Conservation (phyloP, 176 grass and related monocot species). For the Eragrostis nindensis region DNA sequence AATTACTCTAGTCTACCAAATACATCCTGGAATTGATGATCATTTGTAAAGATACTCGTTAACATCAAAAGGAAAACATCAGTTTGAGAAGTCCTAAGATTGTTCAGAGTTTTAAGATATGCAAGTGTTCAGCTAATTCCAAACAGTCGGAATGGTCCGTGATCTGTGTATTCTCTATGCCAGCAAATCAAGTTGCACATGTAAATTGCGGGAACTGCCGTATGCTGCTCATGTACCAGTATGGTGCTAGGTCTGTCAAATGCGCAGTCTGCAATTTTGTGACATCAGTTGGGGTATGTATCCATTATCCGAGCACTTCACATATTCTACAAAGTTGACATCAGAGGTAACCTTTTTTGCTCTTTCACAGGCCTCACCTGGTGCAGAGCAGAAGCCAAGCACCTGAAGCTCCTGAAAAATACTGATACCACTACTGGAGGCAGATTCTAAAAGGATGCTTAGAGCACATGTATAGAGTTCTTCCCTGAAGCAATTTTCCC, state of each 20-base stretch:
- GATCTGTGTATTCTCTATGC: conserved; percentile 25
- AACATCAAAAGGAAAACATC: not conserved
- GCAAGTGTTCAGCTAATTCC: conserved; percentile 21
- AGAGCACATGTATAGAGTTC: conserved; percentile 77
- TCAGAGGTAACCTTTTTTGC: not conserved
- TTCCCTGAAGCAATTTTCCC: conserved; percentile 53
- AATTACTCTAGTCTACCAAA: conserved; percentile 4
- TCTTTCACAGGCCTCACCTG: conserved; percentile 61
- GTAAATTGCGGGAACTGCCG: conserved; percentile 87
- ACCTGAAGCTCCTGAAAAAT: conserved; percentile 51
- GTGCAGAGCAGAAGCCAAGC: conserved; percentile 76
- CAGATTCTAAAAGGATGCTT: conserved; percentile 40
- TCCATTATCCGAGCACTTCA: conserved; percentile 10
- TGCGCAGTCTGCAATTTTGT: conserved; percentile 93
- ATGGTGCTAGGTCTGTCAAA: conserved; percentile 93
- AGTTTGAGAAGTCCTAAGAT: not conserved
- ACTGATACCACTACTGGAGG: conserved; percentile 40
- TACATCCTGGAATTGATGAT: not conserved
- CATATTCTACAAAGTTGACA: conserved; percentile 1
- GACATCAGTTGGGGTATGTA: conserved; percentile 76
- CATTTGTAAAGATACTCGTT: not conserved
- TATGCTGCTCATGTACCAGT: conserved; percentile 99
- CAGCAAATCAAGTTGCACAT: conserved; percentile 97
- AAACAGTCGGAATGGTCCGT: conserved; percentile 20
- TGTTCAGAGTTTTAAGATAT: conserved; percentile 30